phyloP scores from a whole-genome alignment of 257 asterid species.

The Solanum neorickii region DNA sequence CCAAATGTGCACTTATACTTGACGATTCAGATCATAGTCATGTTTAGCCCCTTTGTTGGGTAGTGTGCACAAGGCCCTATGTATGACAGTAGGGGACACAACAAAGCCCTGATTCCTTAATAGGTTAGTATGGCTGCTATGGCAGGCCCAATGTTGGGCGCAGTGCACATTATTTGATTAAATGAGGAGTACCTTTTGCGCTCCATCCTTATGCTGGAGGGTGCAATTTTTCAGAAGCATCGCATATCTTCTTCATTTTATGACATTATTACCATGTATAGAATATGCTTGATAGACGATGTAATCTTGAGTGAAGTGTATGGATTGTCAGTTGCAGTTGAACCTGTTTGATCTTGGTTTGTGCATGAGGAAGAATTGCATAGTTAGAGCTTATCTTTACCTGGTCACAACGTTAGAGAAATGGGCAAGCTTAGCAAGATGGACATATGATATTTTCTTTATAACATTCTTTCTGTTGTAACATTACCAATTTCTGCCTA shows the following conservation, averaged over 20 bases:
- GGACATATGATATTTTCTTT: background rate
- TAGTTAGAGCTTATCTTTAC: background rate
- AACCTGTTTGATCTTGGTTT: background rate
- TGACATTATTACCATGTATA: background rate
- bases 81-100: background rate
- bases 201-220: background rate
- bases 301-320: background rate
- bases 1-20: background rate
- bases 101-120: background rate
- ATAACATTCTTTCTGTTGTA: background rate
- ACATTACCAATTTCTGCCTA: background rate
- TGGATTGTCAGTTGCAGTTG: background rate
- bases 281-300: background rate
- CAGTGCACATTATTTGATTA: background rate
- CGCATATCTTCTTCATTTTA: background rate
- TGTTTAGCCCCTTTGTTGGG: background rate
- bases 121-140: background rate
- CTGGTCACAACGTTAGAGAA: background rate
- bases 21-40: background rate
- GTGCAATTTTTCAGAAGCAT: background rate
- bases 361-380: background rate
- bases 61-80: background rate
- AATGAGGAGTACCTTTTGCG: background rate
- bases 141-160: background rate
- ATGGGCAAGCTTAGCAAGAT: background rate